Base-by-base conservation (phyloP, 2,329 filamentous ascomycete species). In the Fusarium caatingaense region DNA sequence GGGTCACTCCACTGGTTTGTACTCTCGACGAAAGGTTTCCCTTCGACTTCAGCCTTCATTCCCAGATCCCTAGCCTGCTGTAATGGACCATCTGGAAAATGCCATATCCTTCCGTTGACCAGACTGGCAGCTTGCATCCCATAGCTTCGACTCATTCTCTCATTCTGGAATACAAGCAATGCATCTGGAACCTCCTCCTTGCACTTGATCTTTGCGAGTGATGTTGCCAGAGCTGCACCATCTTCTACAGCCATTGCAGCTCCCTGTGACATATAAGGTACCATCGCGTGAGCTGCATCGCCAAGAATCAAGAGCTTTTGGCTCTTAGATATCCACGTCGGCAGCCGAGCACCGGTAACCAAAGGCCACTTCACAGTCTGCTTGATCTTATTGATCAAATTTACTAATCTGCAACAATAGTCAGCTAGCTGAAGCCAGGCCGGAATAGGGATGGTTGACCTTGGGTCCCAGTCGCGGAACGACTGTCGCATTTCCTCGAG, bases 241-340 rank as follows among this genome's bases (percentile, higher is more conserved):
- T 62, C 59, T 46, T 62, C 59, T 5, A 62, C 56, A 3, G 59
- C 59, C 59, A 62, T 62, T 4, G 59, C 59, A 6, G 59, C 59
- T 8, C 59, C 59, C 3, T 62, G 59, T 8, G 59, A 62, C 59
- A 62, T 62, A 16, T 62, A 62, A 0, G 59, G 59, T 1, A 62
- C 59, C 59, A 62, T 62, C 2, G 59, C 59, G 3, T 62, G 59
- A 4, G 59, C 59, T 12, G 59, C 59, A 18, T 62, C 59, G 2
- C 59, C 59, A 2, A 62, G 56, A 1, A 62, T 54, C 0, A 62
- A 1, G 0, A 62, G 37, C 6, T 62, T 62, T 8, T 62, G 25
- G 3, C 59, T 62, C 15, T 15, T 61, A 0, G 59, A 62, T 4
- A 61, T 9, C 59, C 59, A 62, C 0, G 56, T 61, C 2, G 21